A percentile compares a stretch with the other conserved stretches of the same genome.
phyloP scores from a whole-genome alignment of 192 early-diverging fungal genomes.

The Coemansia sp. region DNA sequence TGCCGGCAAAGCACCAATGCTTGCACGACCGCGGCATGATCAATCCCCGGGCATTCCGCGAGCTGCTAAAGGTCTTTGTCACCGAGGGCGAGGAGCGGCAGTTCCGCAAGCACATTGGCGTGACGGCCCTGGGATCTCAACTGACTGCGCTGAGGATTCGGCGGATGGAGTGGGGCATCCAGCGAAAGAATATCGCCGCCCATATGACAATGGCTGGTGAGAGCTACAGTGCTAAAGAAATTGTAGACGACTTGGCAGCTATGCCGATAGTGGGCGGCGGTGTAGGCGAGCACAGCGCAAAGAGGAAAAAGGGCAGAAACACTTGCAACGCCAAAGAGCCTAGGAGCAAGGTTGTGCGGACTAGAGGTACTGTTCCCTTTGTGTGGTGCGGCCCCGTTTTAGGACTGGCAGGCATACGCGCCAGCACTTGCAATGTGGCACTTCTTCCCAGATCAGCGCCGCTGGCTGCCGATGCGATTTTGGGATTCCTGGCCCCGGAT shows the following conservation, averaged over 20 bases:
- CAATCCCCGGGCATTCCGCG: conserved; percentile 36
- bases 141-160: conserved; percentile 22
- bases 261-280: background rate
- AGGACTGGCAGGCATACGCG: background rate
- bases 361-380: conserved; percentile 12
- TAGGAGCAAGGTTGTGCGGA: background rate
- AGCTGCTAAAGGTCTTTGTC: conserved; percentile 50
- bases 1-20: conserved; percentile 34
- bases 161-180: conserved; percentile 19
- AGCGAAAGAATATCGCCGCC: background rate
- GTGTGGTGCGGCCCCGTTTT: conserved; percentile 23
- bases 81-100: conserved; percentile 52
- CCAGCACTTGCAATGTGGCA: background rate
- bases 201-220: background rate
- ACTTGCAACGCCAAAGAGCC: background rate
- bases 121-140: conserved; percentile 20
- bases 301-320: background rate
- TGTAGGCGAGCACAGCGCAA: background rate
- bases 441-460: background rate
- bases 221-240: background rate
- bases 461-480: background rate
- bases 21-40: conserved; percentile 58
- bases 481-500: background rate
- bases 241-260: background rate
- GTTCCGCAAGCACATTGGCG: conserved; percentile 46